Evolutionary conservation across 768 basidiomycete genomes (phyloP).

Genomic region (Lactarius vividus): DNA sequence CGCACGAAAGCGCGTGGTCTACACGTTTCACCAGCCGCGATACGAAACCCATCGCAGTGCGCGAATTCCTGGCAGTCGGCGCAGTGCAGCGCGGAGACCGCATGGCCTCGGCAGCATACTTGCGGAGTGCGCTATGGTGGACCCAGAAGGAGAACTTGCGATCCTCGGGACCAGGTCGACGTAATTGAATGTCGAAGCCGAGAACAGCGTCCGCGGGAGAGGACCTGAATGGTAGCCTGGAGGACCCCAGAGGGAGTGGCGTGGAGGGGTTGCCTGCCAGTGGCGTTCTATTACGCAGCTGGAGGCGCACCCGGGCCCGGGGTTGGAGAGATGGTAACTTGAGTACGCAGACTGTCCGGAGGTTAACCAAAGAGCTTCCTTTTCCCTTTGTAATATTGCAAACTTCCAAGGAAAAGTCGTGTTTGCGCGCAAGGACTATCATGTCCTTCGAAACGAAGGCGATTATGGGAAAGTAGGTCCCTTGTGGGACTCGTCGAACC

Average conservation of each 20-base stretch:
- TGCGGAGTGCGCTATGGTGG: constrained; percentile 10
- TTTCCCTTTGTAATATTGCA: constrained; percentile 13
- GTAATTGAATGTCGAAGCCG: constrained; percentile 19
- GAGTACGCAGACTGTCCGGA: constrained; percentile 18
- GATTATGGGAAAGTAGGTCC: constrained; percentile 20
- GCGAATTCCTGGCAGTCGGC: background rate
- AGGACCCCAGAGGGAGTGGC: background rate
- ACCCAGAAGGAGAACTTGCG: constrained; percentile 21
- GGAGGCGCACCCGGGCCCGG: constrained; percentile 12
- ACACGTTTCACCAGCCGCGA: constrained; percentile 9
- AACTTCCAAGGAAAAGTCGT: constrained; percentile 21
- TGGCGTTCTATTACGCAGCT: constrained; percentile 17
- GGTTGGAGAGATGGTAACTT: constrained; percentile 12
- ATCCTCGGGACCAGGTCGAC: constrained; percentile 8
- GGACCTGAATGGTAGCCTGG: constrained; percentile 15
- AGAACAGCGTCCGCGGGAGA: constrained; percentile 16
- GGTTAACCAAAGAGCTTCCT: background rate
- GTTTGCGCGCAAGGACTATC: constrained; percentile 17
- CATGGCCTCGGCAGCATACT: constrained; percentile 4
- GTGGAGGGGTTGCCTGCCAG: background rate
- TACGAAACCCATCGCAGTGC: background rate
- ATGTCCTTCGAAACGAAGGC: constrained; percentile 21
- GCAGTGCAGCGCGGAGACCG: background rate
- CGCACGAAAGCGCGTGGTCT: background rate
- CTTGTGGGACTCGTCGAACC: constrained; percentile 17